phyloP scores from a whole-genome alignment of 108 stramenopile species.

The Chaetoceros muelleri region DNA sequence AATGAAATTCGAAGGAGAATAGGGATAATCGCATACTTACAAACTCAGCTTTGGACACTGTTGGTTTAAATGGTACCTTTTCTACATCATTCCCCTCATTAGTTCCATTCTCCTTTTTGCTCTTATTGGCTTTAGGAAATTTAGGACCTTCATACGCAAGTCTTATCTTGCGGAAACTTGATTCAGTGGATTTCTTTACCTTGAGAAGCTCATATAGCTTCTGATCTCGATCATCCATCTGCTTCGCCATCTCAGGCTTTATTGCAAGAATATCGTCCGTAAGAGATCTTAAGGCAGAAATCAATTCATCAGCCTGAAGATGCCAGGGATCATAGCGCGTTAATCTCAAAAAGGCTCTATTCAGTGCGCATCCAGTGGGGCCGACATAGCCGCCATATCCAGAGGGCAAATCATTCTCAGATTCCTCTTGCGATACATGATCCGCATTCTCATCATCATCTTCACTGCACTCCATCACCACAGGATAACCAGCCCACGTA shows the following conservation, averaged over 20 bases:
- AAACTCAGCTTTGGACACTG: slow-evolving; percentile 45
- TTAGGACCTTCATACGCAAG: slow-evolving; percentile 51
- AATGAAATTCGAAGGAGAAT: neutral
- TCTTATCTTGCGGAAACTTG: slow-evolving; percentile 47
- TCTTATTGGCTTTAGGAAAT: slow-evolving; percentile 16
- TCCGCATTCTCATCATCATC: slow-evolving; percentile 17
- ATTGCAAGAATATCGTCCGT: slow-evolving; percentile 69
- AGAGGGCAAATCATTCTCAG: slow-evolving; percentile 12
- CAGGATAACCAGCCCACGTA: slow-evolving; percentile 29
- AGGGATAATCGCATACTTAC: slow-evolving; percentile 1
- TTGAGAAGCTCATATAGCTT: slow-evolving; percentile 53
- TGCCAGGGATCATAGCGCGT: slow-evolving; percentile 58
- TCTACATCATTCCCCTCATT: slow-evolving; percentile 14
- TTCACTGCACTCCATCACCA: slow-evolving; percentile 51
- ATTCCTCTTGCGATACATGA: slow-evolving; percentile 9
- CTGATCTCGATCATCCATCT: slow-evolving; percentile 41
- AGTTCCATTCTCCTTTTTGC: slow-evolving; percentile 12
- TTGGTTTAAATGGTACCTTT: slow-evolving; percentile 28
- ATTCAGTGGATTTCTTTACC: slow-evolving; percentile 49
- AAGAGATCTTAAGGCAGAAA: slow-evolving; percentile 48
- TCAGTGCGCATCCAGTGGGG: slow-evolving; percentile 16
- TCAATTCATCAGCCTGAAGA: slow-evolving; percentile 62
- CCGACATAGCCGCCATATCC: slow-evolving; percentile 40
- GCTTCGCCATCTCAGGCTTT: slow-evolving; percentile 27
- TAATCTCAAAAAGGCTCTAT: slow-evolving; percentile 37